Conservation (phyloP, 371 early-diverging fungal genomes). For the Mortierella polycephala region DNA sequence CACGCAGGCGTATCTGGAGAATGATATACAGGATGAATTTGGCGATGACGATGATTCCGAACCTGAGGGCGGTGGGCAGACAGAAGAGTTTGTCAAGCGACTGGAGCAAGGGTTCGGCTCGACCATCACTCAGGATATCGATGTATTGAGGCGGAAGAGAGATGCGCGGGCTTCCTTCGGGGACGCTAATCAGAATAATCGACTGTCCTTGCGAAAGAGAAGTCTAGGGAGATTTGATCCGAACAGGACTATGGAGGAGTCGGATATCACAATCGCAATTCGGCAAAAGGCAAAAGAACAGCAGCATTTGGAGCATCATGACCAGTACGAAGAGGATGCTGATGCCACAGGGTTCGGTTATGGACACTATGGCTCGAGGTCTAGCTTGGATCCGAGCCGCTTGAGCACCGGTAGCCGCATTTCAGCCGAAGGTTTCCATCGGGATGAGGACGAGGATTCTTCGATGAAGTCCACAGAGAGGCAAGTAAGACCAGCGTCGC, state of each 20-base stretch:
- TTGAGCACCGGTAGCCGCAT: no score
- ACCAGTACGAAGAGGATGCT: not conserved
- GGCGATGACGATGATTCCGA: not conserved
- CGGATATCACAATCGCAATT: constrained; percentile 26
- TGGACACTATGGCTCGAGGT: no score
- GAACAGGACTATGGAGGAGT: constrained; percentile 8
- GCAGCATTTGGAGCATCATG: constrained; percentile 4
- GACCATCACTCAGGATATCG: constrained; percentile 41
- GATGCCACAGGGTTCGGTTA: not conserved
- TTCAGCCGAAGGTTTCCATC: no score
- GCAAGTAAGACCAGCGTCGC: not conserved
- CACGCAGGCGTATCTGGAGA: constrained; percentile 19
- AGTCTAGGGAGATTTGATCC: constrained; percentile 13
- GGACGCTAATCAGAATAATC: not conserved
- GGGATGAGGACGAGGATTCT: not conserved
- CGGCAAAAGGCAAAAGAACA: constrained; percentile 13
- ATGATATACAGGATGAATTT: constrained; percentile 17
- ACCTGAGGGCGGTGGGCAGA: not conserved
- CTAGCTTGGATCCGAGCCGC: no score
- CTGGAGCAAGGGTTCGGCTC: constrained; percentile 22
- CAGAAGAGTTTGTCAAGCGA: constrained; percentile 15
- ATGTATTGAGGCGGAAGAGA: constrained; percentile 21
- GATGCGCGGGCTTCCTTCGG: constrained; percentile 7
- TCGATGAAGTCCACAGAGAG: not conserved
- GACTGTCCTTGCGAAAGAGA: constrained; percentile 12